Evolutionary conservation across 2,329 filamentous ascomycete species (phyloP).

Genomic region (Claviceps maximensis): DNA sequence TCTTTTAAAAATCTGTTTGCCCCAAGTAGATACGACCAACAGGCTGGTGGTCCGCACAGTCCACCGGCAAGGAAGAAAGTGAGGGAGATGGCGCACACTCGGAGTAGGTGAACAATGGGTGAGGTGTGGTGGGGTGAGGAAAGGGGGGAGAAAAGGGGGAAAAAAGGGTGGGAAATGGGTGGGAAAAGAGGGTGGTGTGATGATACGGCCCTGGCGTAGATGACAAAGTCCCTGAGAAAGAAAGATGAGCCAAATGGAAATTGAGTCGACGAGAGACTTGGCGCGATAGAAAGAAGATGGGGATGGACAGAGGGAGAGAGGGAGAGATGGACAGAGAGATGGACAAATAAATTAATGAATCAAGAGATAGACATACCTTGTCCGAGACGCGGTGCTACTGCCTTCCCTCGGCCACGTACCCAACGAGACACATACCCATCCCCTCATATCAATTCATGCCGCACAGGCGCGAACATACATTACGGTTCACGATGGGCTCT

Average conservation of each 20-base stretch:
- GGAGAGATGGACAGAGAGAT: not conserved
- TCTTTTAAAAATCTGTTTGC: not conserved
- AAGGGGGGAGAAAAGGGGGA: no score
- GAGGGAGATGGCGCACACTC: not conserved
- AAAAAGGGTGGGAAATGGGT: no score
- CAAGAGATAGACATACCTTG: constrained; percentile 38
- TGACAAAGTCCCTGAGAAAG: not conserved
- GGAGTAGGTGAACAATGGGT: no score
- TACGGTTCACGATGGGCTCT: constrained; percentile 68
- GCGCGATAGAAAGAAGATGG: not conserved
- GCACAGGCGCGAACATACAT: constrained; percentile 66
- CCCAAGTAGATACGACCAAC: not conserved
- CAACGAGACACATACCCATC: constrained; percentile 67
- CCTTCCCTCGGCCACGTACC: constrained; percentile 62
- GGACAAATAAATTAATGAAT: not conserved
- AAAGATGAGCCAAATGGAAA: not conserved
- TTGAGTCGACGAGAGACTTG: not conserved
- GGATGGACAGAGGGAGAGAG: not conserved
- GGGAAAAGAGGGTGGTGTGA: not conserved
- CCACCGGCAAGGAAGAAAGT: not conserved
- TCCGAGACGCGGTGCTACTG: constrained; percentile 75
- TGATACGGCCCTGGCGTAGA: not conserved
- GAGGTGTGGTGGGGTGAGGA: no score
- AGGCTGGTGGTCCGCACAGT: not conserved
- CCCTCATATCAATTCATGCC: constrained; percentile 70